Evolutionary conservation across 2,329 filamentous ascomycete genomes (phyloP), one percentile per base, ranked within the genome.

Genomic region (Fusarium piperis): DNA sequence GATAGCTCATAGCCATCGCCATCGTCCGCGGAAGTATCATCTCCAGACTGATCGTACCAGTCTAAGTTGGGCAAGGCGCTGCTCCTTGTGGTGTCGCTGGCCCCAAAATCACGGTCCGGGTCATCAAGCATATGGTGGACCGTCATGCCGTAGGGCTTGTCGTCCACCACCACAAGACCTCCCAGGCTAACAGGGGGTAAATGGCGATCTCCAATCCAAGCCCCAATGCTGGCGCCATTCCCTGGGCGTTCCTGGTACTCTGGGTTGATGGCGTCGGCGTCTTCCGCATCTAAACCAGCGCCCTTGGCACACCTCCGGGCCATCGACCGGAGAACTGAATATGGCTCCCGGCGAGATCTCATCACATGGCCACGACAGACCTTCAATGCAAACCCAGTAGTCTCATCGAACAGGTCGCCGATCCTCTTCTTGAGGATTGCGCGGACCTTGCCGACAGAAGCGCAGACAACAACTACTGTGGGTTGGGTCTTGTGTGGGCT

Each of bases 81-180:
- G 81, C 79, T 86, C 48, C 77, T 79, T 56, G 74, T 52, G 4
- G 74, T 72, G 44, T 80, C 72, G 26, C 62, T 67, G 11, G 73
- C 71, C 2, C 72, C 75, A 36, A 82, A 82, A 11, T 85, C 83
- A 59, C 81, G 80, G 4, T 88, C 88, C 1, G 88, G 89, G 64
- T 91, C 88, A 84, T 98, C 95, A 3, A 98, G 89, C 90, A 98
- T 95, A 80, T 98, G 95, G 77, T 98, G 95, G 0, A 98, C 95
- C 23, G 94, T 98, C 93, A 98, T 96, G 13, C 95, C 95, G 76
- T 94, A 96, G 0, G 93, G 90, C 79, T 92, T 91, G 62, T 93
- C 90, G 77, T 98, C 94, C 2, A 98, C 90, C 33, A 96, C 84
- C 41, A 98, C 90, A 5, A 97, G 87, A 10, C 95, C 95, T 13